Evolutionary conservation across 768 basidiomycete genomes (phyloP), one percentile per base, ranked within the genome.

Genomic region (Psilocybe cyanescens): DNA sequence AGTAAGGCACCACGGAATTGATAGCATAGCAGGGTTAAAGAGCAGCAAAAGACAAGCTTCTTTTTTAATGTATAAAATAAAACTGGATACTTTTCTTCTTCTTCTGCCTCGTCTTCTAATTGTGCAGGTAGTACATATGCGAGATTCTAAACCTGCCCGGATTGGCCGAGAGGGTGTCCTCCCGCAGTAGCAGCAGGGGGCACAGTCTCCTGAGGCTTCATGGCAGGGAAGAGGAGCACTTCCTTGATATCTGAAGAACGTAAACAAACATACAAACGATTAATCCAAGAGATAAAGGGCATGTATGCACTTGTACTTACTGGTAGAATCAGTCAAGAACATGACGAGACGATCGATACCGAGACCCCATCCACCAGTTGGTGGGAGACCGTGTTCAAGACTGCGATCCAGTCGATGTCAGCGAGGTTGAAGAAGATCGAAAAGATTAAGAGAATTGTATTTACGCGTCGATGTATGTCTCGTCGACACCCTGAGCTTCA

Each of bases 251-350:
- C 92, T 94, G 24, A 24, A 0, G 24, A 24, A 24, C 24, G 24
- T 50, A 48, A 11, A 55, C 9, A 57, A 57, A 30, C 24, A 24
- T 2, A 19, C 19, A 19, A 19, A 2, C 19, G 1, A 19, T 19
- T 19, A 19, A 19, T 19, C 19, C 1, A 19, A 19, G 19, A 19
- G 24, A 24, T 24, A 24, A 24, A 24, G 24, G 24, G 24, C 24
- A 6, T n/a, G 54, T 46, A 58, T 46, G 3, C 58, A 58, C 24
- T 33, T 68, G 66, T 8, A 70, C 89, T 67, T 66, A 95, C 93
- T 97, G 7, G 88, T 89, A n/a, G 94, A 96, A 76, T 99, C 89
- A 3, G 95, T 97, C 52, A 99, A 81, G 89, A 99, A 98, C 97
- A 99, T 99, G 77, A 98, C 94, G 41, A 99, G 81, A 62, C 95